Base-by-base conservation (phyloP, 345 rosid genomes). In the Sisymbrium altissimum region DNA sequence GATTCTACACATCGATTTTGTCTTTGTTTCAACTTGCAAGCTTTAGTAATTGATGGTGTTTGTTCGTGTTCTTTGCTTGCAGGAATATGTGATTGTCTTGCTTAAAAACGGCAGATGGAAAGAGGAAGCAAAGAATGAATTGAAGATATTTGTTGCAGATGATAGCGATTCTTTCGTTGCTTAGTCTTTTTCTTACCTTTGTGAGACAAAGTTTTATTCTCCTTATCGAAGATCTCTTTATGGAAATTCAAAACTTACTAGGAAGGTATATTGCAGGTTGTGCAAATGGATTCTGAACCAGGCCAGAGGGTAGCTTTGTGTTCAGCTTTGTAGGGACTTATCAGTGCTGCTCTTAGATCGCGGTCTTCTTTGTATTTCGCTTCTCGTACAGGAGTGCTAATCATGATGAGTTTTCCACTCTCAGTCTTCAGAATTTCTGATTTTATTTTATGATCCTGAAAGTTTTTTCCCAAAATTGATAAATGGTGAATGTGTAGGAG, bases 31-130 rank as follows among this genome's bases (percentile, higher is more conserved):
- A n/a, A n/a, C n/a, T n/a, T n/a, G n/a, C n/a, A n/a, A n/a, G n/a
- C n/a, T n/a, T n/a, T n/a, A n/a, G n/a, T n/a, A n/a, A n/a, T n/a
- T n/a, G n/a, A n/a, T n/a, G n/a, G n/a, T n/a, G n/a, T n/a, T n/a
- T n/a, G n/a, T n/a, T n/a, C n/a, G 43, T 32, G 1, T 30, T 14
- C 76, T 75, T 33, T 63, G 18, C 70, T 83, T 77, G 64, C 87
- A 93, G 98, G 97, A 93, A 56, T 93, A 93, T 48, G 96, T 93
- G 71, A 85, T 91, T 66, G 97, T 93, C 70, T 81, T 93, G 77
- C 84, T 93, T 72, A 89, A 83, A 77, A 93, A 93, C 71, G 98
- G 98, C 70, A 86, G 94, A 78, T 77, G 87, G 70, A 93, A 81
- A 78, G 94, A 89, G 39, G 97, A 88, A 81, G 94, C 98, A 21